Evolutionary conservation across 495 filamentous ascomycete genomes (phyloP), one percentile per base, ranked within the genome.

Genomic region (Aspergillus olivimuriae): DNA sequence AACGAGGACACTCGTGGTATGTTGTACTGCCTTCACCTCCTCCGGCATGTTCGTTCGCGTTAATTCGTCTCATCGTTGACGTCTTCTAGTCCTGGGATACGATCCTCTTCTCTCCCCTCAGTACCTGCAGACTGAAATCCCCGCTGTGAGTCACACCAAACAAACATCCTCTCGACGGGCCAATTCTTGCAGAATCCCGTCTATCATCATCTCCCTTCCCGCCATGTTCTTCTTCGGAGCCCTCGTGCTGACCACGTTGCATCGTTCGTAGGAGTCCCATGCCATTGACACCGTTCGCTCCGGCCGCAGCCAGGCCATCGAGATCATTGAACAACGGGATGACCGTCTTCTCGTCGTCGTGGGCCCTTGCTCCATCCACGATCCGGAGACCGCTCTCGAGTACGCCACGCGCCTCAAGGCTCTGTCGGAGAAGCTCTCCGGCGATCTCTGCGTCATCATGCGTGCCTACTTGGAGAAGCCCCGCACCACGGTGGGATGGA

Each of bases 401-500:
- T 98, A 98, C 66, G 83, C 84, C 51, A 55, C 69, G 21, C 80
- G 82, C 30, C 73, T 98, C 30, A 88, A 88, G 68, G 70, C 73
- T 20, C 67, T 95, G 17, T 74, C 85, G 20, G 73, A 78, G 20
- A 83, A 82, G 67, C 81, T 95, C 37, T 77, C 79, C 44, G 79
- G 82, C 48, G 91, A 97, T 60, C 75, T 98, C 24, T 82, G 80
- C 52, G 83, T 98, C 58, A 83, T 98, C 60, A 98, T 98, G 92
- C 87, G 92, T 47, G 89, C 92, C 60, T 98, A 98, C 74, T 85
- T 98, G 16, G 92, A 98, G 77, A 98, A 98, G 74, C 92, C 92
- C 21, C 83, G 92, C 31, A 98, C 92, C n/a, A 98, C 92, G 1
- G 92, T 98, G 26, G 92, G 92, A 54, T 98, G 92, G 92, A 98